Conservation (phyloP, 192 early-diverging fungal genomes). For the Backusella tuberculispora region DNA sequence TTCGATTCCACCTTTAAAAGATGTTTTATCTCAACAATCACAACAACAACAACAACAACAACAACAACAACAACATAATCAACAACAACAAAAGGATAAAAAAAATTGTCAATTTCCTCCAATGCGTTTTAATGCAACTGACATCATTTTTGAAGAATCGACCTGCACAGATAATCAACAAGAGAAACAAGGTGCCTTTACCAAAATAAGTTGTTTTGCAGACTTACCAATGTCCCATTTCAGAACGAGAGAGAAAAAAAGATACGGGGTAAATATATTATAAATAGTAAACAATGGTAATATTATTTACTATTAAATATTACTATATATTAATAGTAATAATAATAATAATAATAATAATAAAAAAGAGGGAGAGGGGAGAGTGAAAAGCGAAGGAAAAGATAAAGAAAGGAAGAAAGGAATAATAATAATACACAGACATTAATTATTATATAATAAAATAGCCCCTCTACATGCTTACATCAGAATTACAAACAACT, state of each 20-base stretch:
- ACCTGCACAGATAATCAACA: background rate
- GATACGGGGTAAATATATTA: conserved; percentile 21
- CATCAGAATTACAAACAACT: conserved; percentile 28
- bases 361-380: conserved; percentile 7
- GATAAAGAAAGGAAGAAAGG: background rate
- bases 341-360: no score
- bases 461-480: conserved; percentile 38
- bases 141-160: conserved; percentile 6
- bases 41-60: background rate
- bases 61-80: background rate
- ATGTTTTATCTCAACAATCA: background rate
- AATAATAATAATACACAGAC: background rate
- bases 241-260: conserved; percentile 18
- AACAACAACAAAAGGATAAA: background rate
- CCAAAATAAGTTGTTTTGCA: background rate
- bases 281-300: no score
- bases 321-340: conserved; percentile 4
- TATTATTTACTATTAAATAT: no score
- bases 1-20: conserved; percentile 13
- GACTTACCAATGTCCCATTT: conserved; percentile 23
- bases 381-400: background rate
- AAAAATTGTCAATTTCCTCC: background rate
- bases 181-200: background rate
- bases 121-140: background rate
- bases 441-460: background rate